These are phyloP conservation scores for Stemphylium beticola DNA, from an alignment of 2,329 filamentous ascomycete genomes.

Conservation along the genomic window DNA sequence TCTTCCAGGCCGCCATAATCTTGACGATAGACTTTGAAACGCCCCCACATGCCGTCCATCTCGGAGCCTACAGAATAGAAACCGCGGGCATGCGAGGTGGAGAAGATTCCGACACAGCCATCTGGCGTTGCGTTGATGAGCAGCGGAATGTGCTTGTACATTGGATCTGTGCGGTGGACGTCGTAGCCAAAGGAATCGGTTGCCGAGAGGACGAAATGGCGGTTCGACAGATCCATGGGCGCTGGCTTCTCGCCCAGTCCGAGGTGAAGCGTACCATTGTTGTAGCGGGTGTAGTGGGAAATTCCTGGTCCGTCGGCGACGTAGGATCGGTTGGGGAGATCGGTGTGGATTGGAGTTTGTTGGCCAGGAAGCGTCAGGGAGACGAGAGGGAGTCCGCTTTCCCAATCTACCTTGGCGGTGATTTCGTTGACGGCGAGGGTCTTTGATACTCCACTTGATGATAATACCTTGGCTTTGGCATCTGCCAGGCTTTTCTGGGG, in stretches of 20 bases:
- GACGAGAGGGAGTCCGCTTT: slow-evolving; percentile 60
- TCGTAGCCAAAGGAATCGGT: slow-evolving; percentile 79
- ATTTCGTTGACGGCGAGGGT: slow-evolving; percentile 58
- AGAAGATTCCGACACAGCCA: slow-evolving; percentile 72
- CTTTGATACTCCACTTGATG: slow-evolving; percentile 43
- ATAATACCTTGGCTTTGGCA: slow-evolving; percentile 39
- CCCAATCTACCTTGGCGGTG: slow-evolving; percentile 65
- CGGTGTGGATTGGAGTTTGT: slow-evolving; percentile 63
- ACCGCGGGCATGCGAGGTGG: slow-evolving; percentile 68
- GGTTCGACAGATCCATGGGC: slow-evolving; percentile 73
- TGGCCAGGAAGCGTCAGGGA: slow-evolving; percentile 60
- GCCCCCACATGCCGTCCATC: slow-evolving; percentile 77
- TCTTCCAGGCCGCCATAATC: slow-evolving; percentile 75
- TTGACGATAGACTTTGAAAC: slow-evolving; percentile 76
- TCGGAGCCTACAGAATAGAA: slow-evolving; percentile 72
- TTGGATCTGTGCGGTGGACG: slow-evolving; percentile 70
- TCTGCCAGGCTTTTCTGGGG: slow-evolving; percentile 49
- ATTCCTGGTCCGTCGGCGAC: slow-evolving; percentile 66
- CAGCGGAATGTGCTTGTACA: slow-evolving; percentile 78
- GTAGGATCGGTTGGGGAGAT: slow-evolving; percentile 71
- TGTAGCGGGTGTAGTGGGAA: slow-evolving; percentile 69
- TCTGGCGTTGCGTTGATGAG: slow-evolving; percentile 70
- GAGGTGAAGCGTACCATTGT: slow-evolving; percentile 68
- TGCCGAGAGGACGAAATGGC: slow-evolving; percentile 69
- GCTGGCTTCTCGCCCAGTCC: slow-evolving; percentile 75